These are phyloP conservation scores for Malania oleifera DNA, from an alignment of 164 flowering plant genomes.

Conservation along the genomic window DNA sequence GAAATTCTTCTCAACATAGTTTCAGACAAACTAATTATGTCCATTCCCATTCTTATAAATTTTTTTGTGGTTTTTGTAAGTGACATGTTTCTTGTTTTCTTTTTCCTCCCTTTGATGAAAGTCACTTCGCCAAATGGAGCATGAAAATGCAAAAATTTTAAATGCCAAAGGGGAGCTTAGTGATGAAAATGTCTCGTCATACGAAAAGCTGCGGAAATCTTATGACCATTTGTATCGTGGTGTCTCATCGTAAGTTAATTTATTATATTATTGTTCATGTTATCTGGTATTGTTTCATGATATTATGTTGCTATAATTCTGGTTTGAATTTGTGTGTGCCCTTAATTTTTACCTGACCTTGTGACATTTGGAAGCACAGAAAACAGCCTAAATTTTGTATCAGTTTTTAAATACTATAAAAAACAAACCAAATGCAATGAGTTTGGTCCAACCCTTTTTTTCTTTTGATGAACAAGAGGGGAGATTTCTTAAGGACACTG, in stretches of 20 bases:
- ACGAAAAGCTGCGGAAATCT: conserved; percentile 90
- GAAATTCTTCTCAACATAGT: too few relatives aligned
- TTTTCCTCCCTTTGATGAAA: conserved; percentile 16
- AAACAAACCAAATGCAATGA: too few relatives aligned
- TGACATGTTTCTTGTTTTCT: neutral
- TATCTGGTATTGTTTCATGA: neutral
- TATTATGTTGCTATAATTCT: neutral
- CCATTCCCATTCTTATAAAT: neutral
- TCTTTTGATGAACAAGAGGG: too few relatives aligned
- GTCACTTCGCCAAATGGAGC: conserved; percentile 93
- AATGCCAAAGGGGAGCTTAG: conserved; percentile 96
- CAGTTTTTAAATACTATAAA: too few relatives aligned
- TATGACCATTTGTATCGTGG: conserved; percentile 86
- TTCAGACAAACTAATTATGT: too few relatives aligned
- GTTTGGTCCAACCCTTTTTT: too few relatives aligned
- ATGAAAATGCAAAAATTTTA: conserved; percentile 83
- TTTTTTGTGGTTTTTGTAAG: neutral
- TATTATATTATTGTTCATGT: neutral
- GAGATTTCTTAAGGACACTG: too few relatives aligned
- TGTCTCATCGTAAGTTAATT: conserved; percentile 70
- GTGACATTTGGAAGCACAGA: neutral
- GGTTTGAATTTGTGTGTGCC: neutral
- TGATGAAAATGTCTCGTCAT: conserved; percentile 77
- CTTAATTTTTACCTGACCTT: neutral
- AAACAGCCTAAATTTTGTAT: neutral